Evolutionary conservation across 768 basidiomycete genomes (phyloP), one percentile per base, ranked within the genome.

Genomic region (Serendipita sp.): DNA sequence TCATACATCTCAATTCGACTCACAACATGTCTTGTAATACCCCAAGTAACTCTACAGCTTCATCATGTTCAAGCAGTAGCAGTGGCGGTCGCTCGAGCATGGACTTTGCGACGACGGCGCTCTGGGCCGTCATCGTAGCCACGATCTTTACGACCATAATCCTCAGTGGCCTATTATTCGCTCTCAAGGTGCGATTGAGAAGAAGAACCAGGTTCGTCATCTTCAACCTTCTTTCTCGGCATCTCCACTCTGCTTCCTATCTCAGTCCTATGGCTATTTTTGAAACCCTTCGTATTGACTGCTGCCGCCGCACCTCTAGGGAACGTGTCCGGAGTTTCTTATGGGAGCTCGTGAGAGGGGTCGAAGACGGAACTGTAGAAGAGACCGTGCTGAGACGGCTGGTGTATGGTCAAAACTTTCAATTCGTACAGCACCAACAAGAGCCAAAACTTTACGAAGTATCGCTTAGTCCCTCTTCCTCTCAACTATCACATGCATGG

Each of bases 261-360:
- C 38, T 41, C 38, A 41, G 5, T 41, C 38, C 24, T 24, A 24
- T 41, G 38, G 7, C 38, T 41, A 7, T 41, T 41, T 5, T 24
- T 46, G 45, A 46, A 46, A 46, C 45, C 48, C n/a, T 51, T 51
- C 48, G 7, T 41, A 41, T 41, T 41, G 38, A 41, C 38, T 41
- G 7, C 13, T 13, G 5, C 38, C 38, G 7, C 38, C 13, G 38
- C 13, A 41, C 38, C 13, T 41, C 38, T 35, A 60, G 56, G 24
- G 28, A 37, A 35, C 56, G 34, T 8, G 35, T 60, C 35, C 56
- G 56, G 10, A 35, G 24, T 10, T 37, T 60, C 35, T 35, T 60
- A n/a, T 60, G 56, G 56, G 56, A 60, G 8, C 24, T 60, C 16
- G 56, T 60, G 16, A 24, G 56, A 60, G 56, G 56, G 10, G 56